Base-by-base conservation (phyloP, 768 basidiomycete genomes). In the Lentinula aciculospora region DNA sequence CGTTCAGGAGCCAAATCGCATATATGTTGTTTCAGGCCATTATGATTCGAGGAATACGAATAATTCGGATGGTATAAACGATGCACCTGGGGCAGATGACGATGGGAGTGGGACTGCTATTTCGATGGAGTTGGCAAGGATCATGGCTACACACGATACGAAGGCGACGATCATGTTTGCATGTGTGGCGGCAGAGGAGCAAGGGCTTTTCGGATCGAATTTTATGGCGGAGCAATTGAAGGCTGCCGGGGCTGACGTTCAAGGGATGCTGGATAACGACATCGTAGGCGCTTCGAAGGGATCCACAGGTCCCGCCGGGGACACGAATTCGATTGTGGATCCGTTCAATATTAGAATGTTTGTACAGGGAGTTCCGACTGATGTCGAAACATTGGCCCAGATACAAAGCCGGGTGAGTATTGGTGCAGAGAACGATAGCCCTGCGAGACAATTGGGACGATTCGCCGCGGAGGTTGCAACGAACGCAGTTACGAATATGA, bases 201-300 rank as follows among this genome's bases (percentile, higher is more conserved):
- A 83, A 60, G 79, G 78, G 2, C 64, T 82, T 7, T 78, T 69
- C 60, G 81, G 80, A 0, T 74, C 81, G 1, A 66, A 72, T 31
- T 78, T 78, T 64, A 71, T 81, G 66, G 82, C 81, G 9, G 68
- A 71, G 53, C 64, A 69, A 19, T 67, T 81, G 53, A 70, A 71
- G 29, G 70, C 69, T 6, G 71, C 73, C 4, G 73, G 78, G 10
- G 72, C 72, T 3, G 77, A 82, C 61, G 77, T 82, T 4, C 80
- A 83, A 63, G 81, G 79, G 19, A 81, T 81, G 81, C 68, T 81
- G 54, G 75, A 81, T 61, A 82, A 82, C 62, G 81, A 82, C 61
- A 82, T 82, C 60, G 79, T 82, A 6, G 81, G 81, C 1, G n/a
- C 56, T 15, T 56, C 54, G 9, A 56, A 56, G 44, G 77, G 77